Base-by-base conservation (phyloP, 2,329 filamentous ascomycete species). In the Alternaria tenuissima region DNA sequence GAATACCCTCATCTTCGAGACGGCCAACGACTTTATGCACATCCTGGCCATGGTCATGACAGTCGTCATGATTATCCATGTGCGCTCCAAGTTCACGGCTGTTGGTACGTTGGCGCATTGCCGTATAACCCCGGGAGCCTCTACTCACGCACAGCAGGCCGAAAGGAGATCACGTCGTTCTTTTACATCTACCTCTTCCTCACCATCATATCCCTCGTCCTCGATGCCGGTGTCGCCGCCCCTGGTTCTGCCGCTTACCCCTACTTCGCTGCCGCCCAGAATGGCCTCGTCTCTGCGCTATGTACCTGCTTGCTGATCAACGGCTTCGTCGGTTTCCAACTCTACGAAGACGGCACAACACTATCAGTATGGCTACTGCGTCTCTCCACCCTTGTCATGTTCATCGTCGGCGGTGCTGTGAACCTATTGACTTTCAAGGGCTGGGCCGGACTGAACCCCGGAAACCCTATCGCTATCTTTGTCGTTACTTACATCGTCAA, bases 1-100 rank as follows among this genome's bases (percentile, higher is more conserved):
- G 69, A 99, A 99, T 82, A 99, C 95, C 41, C 94, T 98, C 82
- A 99, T 99, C 75, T 99, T 99, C 78, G 89, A 98, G 81, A 92
- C 90, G 75, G 95, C 94, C 28, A 89, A 93, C 22, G 92, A 92
- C 63, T 93, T 94, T 75, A 92, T 95, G 82, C 95, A 99, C 80
- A 98, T 99, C 68, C 83, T 91, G 58, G 92, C 94, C 14, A 84
- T 99, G 61, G 83, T 89, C 70, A 97, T 99, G 94, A 96, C 93
- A 4, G 91, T 94, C 8, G 90, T 97, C 73, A 99, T 99, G 95
- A 93, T 99, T 63, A 85, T 99, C 66, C 95, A 99, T 79, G 92
- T 99, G 64, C 88, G 95, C 71, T 94, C 92, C 72, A 99, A 99
- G 82, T 99, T 99, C 80, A 99, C 95, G 22, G 95, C 95, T 73